Evolutionary conservation across 2,329 filamentous ascomycete genomes (phyloP).

Genomic region (Orbilia blumenaviensis): DNA sequence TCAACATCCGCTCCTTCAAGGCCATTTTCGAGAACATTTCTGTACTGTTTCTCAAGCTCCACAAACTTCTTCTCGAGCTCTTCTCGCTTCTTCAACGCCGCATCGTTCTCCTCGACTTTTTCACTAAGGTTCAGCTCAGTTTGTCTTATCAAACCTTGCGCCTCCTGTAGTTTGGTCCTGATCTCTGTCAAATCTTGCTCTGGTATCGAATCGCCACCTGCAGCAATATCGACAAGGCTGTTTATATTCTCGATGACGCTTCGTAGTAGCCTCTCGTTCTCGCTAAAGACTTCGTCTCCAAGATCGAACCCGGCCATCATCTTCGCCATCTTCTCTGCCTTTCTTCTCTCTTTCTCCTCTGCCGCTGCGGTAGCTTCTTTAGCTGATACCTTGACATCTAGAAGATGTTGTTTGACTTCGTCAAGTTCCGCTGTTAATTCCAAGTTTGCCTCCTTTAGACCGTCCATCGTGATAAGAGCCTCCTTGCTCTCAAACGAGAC

Average conservation of each 20-base stretch:
- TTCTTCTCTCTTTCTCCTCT: conserved; percentile 98
- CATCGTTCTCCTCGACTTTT: conserved; percentile 69
- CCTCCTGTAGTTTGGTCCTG: conserved; percentile 81
- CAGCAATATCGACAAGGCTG: conserved; percentile 77
- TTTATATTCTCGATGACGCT: conserved; percentile 86
- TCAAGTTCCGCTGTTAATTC: conserved; percentile 92
- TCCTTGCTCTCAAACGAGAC: conserved; percentile 96
- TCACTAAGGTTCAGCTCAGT: conserved; percentile 86
- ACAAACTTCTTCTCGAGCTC: conserved; percentile 81
- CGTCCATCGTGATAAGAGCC: conserved; percentile 96
- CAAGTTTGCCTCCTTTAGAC: conserved; percentile 91
- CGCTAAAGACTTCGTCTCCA: conserved; percentile 89
- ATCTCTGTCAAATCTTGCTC: conserved; percentile 82
- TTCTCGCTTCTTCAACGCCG: conserved; percentile 73
- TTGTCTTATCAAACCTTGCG: conserved; percentile 90
- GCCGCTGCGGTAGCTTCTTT: conserved; percentile 89
- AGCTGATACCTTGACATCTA: conserved; percentile 95
- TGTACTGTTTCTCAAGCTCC: conserved; percentile 81
- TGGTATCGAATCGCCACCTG: conserved; percentile 78
- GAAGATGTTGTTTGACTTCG: conserved; percentile 92
- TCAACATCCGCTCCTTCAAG: conserved; percentile 80
- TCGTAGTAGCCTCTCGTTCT: conserved; percentile 86
- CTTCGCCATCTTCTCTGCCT: conserved; percentile 98
- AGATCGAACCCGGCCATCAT: conserved; percentile 99
- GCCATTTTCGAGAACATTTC: conserved; percentile 81